Conservation (phyloP, 2,329 filamentous ascomycete species). For the Raffaelea albimanens region DNA sequence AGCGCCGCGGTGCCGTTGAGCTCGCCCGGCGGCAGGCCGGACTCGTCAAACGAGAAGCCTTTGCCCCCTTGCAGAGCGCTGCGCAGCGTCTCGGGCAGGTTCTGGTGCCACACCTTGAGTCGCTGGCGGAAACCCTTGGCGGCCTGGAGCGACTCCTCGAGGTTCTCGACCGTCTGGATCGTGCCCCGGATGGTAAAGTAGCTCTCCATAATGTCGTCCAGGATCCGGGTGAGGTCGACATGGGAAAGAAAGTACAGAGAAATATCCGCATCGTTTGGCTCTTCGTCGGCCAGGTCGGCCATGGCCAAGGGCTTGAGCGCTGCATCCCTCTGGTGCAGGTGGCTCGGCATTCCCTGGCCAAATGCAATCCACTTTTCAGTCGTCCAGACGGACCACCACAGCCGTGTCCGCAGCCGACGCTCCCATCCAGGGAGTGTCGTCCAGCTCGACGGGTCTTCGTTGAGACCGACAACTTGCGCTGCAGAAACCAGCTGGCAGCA, state of each 20-base stretch:
- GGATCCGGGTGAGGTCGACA: slow-evolving; percentile 3
- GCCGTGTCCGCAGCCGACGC: slow-evolving; percentile 1
- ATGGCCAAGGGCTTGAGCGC: too few relatives aligned
- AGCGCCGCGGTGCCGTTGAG: slow-evolving; percentile 2
- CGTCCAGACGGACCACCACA: slow-evolving; percentile 6
- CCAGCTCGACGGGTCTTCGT: slow-evolving; percentile 1
- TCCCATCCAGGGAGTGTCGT: slow-evolving; percentile 2
- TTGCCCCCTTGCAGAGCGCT: not conserved
- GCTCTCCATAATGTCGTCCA: slow-evolving; percentile 1
- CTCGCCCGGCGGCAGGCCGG: not conserved
- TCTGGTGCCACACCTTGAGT: slow-evolving; percentile 3
- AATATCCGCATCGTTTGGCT: not conserved
- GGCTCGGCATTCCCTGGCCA: slow-evolving; percentile 7
- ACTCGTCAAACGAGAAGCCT: not conserved
- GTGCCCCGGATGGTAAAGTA: slow-evolving; percentile 5
- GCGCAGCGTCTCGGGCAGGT: not conserved
- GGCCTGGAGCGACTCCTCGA: slow-evolving; percentile 1
- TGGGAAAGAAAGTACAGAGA: not conserved
- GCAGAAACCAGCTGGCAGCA: slow-evolving; percentile 1
- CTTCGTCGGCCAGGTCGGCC: not conserved
- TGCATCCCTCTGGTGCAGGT: not conserved
- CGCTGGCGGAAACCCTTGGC: not conserved
- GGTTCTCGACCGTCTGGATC: not conserved
- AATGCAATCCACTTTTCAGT: slow-evolving; percentile 6
- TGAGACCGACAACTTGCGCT: slow-evolving; percentile 3